phyloP scores from a whole-genome alignment of 768 basidiomycete genomes.

The Boletus sp. region DNA sequence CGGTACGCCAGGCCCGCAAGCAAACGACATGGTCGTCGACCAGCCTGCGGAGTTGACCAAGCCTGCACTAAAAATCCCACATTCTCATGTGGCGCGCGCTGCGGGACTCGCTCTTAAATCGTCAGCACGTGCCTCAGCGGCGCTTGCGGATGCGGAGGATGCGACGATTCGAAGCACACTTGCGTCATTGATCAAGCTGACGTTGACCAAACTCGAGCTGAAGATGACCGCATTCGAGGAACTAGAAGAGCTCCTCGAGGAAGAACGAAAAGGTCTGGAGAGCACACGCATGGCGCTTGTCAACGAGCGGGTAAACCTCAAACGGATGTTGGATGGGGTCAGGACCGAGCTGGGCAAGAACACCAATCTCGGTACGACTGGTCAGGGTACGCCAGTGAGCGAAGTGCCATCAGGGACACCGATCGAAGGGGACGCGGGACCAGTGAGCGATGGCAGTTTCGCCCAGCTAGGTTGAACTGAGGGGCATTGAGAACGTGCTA shows the following conservation, averaged over 20 bases:
- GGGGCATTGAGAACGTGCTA: conserved; percentile 2
- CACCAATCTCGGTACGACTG: conserved; percentile 50
- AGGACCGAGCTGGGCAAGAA: conserved; percentile 62
- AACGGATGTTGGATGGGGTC: conserved; percentile 69
- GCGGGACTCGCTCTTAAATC: conserved; percentile 87
- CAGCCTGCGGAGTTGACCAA: conserved; percentile 30
- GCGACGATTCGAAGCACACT: conserved; percentile 74
- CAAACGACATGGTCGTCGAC: conserved; percentile 52
- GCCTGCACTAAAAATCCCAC: conserved; percentile 45
- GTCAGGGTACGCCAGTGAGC: conserved; percentile 56
- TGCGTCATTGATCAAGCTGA: conserved; percentile 81
- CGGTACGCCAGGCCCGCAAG: conserved; percentile 15
- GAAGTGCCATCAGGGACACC: conserved; percentile 48
- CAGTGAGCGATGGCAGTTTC: conserved; percentile 53
- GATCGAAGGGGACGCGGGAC: conserved; percentile 54
- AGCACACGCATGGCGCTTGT: conserved; percentile 75
- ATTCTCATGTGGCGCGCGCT: conserved; percentile 76
- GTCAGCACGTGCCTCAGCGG: conserved; percentile 79
- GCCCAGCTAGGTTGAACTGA: conserved; percentile 44
- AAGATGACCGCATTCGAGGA: conserved; percentile 96
- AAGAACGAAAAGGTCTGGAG: conserved; percentile 85
- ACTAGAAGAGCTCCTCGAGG: conserved; percentile 87
- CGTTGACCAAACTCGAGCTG: conserved; percentile 83
- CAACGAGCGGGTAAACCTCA: conserved; percentile 71
- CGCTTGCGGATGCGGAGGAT: conserved; percentile 83